Conservation (phyloP, 2,329 filamentous ascomycete species). For the Colletotrichum coccodes region DNA sequence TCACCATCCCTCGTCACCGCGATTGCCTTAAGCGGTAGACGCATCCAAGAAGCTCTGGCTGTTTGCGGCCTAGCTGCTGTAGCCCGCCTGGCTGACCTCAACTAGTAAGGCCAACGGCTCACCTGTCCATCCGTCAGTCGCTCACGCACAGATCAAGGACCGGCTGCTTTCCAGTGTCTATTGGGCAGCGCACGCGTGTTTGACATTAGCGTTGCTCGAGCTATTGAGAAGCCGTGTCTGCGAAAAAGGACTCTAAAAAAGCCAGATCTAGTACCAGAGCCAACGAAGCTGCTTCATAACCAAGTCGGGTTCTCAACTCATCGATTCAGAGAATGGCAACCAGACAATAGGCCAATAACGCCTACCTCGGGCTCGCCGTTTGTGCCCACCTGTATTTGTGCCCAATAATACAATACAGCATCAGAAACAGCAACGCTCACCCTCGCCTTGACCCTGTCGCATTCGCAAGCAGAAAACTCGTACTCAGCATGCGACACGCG, state of each 20-base stretch:
- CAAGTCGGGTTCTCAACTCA: not conserved
- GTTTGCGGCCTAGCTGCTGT: constrained; percentile 25
- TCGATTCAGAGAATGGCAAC: not conserved
- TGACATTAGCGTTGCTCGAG: constrained; percentile 22
- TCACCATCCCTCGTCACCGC: not conserved
- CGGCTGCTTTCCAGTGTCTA: constrained; percentile 7
- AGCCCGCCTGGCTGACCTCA: not conserved
- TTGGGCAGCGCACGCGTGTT: constrained; percentile 25
- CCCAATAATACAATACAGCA: not conserved
- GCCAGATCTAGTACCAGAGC: not conserved
- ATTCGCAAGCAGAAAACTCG: not conserved
- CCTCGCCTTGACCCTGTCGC: not conserved
- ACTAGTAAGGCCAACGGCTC: constrained; percentile 15
- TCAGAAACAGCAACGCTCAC: not conserved
- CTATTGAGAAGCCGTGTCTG: constrained; percentile 21
- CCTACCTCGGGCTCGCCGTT: not conserved
- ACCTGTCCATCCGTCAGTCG: constrained; percentile 21
- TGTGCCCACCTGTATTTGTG: not conserved
- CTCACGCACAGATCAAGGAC: constrained; percentile 24
- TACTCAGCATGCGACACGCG: not conserved
- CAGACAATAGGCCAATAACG: not conserved
- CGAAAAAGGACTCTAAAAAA: not conserved
- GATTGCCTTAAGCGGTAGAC: constrained; percentile 10
- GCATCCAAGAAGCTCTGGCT: not conserved
- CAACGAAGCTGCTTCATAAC: not conserved